Evolutionary conservation across 371 early-diverging fungal species (phyloP).

Genomic region (Smittium culicis): DNA sequence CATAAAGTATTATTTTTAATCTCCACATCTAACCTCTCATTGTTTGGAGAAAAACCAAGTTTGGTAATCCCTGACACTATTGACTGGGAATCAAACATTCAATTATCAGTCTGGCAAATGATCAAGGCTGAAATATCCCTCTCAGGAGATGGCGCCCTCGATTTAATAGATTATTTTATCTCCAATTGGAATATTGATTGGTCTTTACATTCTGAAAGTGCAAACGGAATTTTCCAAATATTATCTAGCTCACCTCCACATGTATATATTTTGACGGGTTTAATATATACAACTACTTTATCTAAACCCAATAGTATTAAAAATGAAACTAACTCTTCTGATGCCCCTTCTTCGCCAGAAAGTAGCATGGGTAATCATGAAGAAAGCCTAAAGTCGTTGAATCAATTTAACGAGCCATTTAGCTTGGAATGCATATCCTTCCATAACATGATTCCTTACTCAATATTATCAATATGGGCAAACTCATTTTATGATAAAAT

Average conservation of each 20-base stretch:
- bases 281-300: not conserved
- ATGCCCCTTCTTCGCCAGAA: not conserved
- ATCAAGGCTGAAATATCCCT: conserved; percentile 17
- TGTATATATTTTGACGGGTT: not conserved
- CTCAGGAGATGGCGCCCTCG: conserved; percentile 2
- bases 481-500: not conserved
- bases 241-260: not conserved
- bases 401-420: not conserved
- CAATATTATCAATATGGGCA: not conserved
- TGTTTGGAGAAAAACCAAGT: conserved; percentile 16
- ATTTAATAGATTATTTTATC: not conserved
- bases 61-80: conserved; percentile 10
- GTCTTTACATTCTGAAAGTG: conserved; percentile 5
- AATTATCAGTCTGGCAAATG: conserved; percentile 30
- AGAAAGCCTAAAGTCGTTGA: not conserved
- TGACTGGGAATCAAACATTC: conserved; percentile 27
- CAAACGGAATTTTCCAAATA: conserved; percentile 4
- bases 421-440: not conserved
- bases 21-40: conserved; percentile 10
- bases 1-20: conserved; percentile 16
- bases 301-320: not conserved
- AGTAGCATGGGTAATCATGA: not conserved
- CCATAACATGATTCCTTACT: not conserved
- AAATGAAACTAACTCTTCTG: not conserved
- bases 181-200: conserved; percentile 7